Base-by-base conservation (phyloP, 2,329 filamentous ascomycete genomes). In the Lachnellula willkommii region DNA sequence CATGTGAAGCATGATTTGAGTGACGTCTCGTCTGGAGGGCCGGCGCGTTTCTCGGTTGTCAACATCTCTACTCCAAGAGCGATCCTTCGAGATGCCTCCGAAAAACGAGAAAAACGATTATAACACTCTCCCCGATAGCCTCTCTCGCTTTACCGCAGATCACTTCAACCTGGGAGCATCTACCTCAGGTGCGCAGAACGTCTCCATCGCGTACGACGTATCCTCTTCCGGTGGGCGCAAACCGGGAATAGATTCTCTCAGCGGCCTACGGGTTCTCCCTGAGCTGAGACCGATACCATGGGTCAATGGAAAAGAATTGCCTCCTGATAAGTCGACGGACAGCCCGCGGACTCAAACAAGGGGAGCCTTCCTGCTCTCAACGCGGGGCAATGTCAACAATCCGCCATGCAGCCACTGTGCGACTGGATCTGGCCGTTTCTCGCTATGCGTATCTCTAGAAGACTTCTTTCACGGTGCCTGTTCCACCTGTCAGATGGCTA, bases 401-500 rank as follows among this genome's bases (percentile, higher is more conserved):
- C 57, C 58, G 14, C 61, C 59, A 14, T 66, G 64, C 47, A 59
- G 46, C 12, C 58, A 58, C 37, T 66, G 64, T 39, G 45, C 49
- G 4, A 47, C 47, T 5, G 62, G 59, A 9, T 48, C 55, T 14
- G 63, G 63, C 8, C 52, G 63, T 14, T 66, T 66, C 22, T 48
- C 59, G 3, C 2, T 54, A 7, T 66, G 64, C 39, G 46, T 66
- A 14, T 53, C 55, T 32, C 47, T 60, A 8, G 59, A 59, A 12
- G 56, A 52, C n/a, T 66, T 55, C 54, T 65, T 64, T 32, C 36
- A 55, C 46, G 63, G 63, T 6, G 60, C 64, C 17, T 66, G 64
- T 39, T 58, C 61, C n/a, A 65, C 63, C 14, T 66, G 64, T 52
- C 60, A 65, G 17, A 59, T 64, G 59, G 56, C 45, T 20, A 59